A percentile compares a stretch with the other conserved stretches of the same genome.
These are phyloP conservation scores for Rhizophora apiculata DNA, from an alignment of 345 rosid genomes.

Conservation along the genomic window DNA sequence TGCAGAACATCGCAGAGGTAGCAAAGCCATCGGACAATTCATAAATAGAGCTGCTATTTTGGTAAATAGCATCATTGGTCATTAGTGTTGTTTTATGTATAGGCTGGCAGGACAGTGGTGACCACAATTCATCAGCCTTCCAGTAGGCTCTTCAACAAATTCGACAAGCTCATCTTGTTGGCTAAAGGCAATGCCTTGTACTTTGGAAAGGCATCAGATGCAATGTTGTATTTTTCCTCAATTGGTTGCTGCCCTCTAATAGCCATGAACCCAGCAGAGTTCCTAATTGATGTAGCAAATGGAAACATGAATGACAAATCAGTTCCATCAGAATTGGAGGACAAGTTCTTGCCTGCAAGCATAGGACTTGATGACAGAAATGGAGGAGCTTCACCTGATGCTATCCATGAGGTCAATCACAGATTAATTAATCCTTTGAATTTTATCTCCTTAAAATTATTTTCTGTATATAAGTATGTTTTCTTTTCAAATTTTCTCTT, in stretches of 20 bases:
- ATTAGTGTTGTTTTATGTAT: neutral
- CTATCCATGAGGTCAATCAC: slow-evolving; percentile 54
- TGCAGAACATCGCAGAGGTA: slow-evolving; percentile 89
- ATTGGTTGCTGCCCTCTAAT: slow-evolving; percentile 90
- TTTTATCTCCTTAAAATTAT: too few species aligned
- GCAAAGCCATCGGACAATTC: neutral
- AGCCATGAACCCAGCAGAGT: slow-evolving; percentile 98
- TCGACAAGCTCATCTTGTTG: slow-evolving; percentile 79
- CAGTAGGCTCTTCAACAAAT: slow-evolving; percentile 87
- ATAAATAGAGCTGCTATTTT: too few species aligned
- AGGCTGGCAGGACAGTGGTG: slow-evolving; percentile 89
- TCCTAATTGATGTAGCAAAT: slow-evolving; percentile 89
- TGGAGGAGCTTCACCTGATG: slow-evolving; percentile 66
- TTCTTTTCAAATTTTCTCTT: too few species aligned
- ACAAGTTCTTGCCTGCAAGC: slow-evolving; percentile 51
- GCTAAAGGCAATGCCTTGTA: slow-evolving; percentile 90
- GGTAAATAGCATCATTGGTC: too few species aligned
- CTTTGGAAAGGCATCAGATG: slow-evolving; percentile 93
- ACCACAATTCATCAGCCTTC: slow-evolving; percentile 98
- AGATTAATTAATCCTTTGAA: too few species aligned
- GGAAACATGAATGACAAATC: slow-evolving; percentile 80
- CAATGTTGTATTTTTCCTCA: slow-evolving; percentile 67
- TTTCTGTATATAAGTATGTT: too few species aligned
- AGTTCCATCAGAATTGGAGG: slow-evolving; percentile 84
- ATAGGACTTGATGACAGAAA: slow-evolving; percentile 14